Evolutionary conservation across 1,139 yeast species (phyloP).

Genomic region (Kodamaea alishanica): DNA sequence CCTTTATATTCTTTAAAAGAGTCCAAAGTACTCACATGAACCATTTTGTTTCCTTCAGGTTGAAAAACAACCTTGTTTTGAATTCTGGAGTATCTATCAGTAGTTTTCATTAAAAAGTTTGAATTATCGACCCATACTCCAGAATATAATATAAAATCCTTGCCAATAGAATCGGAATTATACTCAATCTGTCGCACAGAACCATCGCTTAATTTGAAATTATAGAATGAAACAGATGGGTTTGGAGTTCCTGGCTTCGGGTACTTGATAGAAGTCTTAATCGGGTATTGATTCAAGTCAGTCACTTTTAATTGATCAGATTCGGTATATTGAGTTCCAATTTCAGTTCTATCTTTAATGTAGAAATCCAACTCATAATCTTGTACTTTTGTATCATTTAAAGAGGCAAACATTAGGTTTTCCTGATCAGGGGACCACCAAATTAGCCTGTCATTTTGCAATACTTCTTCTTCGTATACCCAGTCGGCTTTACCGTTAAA

Average conservation of each 20-base stretch:
- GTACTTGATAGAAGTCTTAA: slow-evolving; percentile 53
- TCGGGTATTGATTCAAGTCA: slow-evolving; percentile 53
- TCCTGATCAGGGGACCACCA: slow-evolving; percentile 89
- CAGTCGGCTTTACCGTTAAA: slow-evolving; percentile 91
- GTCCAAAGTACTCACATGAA: slow-evolving; percentile 26
- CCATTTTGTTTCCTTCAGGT: slow-evolving; percentile 24
- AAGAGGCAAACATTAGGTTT: slow-evolving; percentile 57
- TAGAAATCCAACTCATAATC: slow-evolving; percentile 63
- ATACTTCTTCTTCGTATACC: slow-evolving; percentile 95
- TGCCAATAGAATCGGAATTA: slow-evolving; percentile 29
- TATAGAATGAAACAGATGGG: slow-evolving; percentile 54
- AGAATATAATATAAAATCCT: slow-evolving; percentile 63
- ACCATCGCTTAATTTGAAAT: slow-evolving; percentile 36
- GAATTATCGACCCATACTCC: slow-evolving; percentile 63
- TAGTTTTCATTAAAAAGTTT: slow-evolving; percentile 55
- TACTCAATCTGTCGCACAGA: slow-evolving; percentile 18
- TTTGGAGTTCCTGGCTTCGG: slow-evolving; percentile 85
- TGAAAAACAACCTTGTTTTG: slow-evolving; percentile 56
- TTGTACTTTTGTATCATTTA: slow-evolving; percentile 71
- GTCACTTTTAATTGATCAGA: slow-evolving; percentile 15
- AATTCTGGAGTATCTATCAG: slow-evolving; percentile 68
- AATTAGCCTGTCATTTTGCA: slow-evolving; percentile 57
- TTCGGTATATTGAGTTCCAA: slow-evolving; percentile 24
- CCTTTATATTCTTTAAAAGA: slow-evolving; percentile 49
- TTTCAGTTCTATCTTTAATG: slow-evolving; percentile 36